These are phyloP conservation scores for Podospora pseudocomata DNA, from an alignment of 495 filamentous ascomycete genomes.

Conservation along the genomic window DNA sequence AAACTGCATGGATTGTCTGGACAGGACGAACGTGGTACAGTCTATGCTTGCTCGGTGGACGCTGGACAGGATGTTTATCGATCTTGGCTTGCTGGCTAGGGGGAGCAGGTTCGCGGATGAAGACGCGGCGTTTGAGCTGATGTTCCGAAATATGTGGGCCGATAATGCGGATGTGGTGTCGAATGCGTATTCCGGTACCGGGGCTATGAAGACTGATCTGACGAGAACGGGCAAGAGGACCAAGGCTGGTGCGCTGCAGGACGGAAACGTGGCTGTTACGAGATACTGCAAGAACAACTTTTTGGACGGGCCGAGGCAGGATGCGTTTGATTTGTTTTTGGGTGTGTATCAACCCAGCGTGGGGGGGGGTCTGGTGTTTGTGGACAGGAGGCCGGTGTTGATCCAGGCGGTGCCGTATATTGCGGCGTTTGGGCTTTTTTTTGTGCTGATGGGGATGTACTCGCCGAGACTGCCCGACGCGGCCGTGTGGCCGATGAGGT, in stretches of 20 bases:
- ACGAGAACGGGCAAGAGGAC: conserved; percentile 87
- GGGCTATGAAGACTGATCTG: conserved; percentile 93
- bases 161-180: conserved; percentile 97
- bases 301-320: conserved; percentile 84
- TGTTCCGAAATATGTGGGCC: conserved; percentile 96
- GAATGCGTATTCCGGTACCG: conserved; percentile 87
- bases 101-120: conserved; percentile 67
- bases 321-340: conserved; percentile 91
- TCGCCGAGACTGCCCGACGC: conserved; percentile 63
- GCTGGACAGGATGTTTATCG: conserved; percentile 79
- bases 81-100: conserved; percentile 67
- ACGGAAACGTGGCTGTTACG: conserved; percentile 75
- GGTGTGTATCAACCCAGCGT: conserved; percentile 74
- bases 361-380: conserved; percentile 67
- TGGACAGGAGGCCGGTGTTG: conserved; percentile 79
- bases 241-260: conserved; percentile 72
- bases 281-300: conserved; percentile 91
- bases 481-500: conserved; percentile 68
- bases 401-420: conserved; percentile 91
- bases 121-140: conserved; percentile 71
- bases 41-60: conserved; percentile 88
- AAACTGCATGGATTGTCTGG: conserved; percentile 98
- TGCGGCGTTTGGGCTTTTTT: conserved; percentile 80
- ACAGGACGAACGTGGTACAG: conserved; percentile 96
- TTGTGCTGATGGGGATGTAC: conserved; percentile 74